phyloP scores from a whole-genome alignment of 2,329 filamentous ascomycete genomes.

The Botryotinia globosa region DNA sequence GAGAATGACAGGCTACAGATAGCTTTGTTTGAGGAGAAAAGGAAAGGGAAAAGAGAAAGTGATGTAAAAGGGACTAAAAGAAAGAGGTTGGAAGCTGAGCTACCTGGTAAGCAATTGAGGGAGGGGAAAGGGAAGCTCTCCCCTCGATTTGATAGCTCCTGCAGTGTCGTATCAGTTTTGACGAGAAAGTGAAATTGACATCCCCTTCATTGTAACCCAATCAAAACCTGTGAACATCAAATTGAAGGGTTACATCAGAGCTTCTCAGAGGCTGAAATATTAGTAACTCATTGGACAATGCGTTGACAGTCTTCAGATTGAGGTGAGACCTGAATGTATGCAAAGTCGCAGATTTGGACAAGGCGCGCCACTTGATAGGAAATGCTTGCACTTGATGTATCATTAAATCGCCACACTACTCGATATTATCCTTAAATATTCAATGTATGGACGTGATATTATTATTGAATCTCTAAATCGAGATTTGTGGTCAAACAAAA shows the following conservation, averaged over 20 bases:
- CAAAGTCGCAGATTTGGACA: constrained; percentile 4
- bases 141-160: constrained; percentile 7
- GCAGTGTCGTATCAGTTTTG: background rate
- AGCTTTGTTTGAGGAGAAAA: background rate
- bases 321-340: constrained; percentile 5
- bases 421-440: background rate
- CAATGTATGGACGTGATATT: background rate
- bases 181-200: background rate
- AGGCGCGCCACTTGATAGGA: background rate
- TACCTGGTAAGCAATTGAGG: background rate
- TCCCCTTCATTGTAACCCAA: background rate
- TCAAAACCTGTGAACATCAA: background rate
- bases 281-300: constrained; percentile 1
- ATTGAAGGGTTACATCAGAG: constrained; percentile 1
- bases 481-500: background rate
- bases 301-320: background rate
- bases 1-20: background rate
- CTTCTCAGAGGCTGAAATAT: background rate
- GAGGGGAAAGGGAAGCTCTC: background rate
- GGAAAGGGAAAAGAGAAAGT: background rate
- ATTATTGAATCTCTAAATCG: background rate
- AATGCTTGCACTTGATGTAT: background rate
- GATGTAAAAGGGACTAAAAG: background rate
- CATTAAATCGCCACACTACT: background rate
- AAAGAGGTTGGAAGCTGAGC: background rate